Percentiles rank a stretch among this genome's conserved stretches.
Evolutionary conservation across 768 basidiomycete species (phyloP).

Genomic region (Tephrocybe sp.): DNA sequence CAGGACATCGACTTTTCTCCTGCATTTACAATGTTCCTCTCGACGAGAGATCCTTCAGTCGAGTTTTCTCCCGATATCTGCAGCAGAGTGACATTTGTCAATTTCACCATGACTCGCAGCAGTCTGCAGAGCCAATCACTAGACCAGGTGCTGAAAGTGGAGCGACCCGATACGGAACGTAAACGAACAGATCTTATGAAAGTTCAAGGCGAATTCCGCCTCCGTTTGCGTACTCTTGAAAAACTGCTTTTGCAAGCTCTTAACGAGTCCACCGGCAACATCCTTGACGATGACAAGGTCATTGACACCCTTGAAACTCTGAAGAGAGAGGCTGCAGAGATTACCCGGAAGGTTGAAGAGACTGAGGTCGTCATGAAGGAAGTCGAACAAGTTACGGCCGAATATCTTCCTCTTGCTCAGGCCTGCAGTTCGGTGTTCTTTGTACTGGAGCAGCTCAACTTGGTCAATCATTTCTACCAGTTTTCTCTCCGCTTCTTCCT

Average conservation of each 20-base stretch:
- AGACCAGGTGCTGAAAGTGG: slow-evolving; percentile 95
- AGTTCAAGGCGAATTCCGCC: slow-evolving; percentile 95
- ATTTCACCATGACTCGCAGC: slow-evolving; percentile 98
- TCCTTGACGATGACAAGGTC: slow-evolving; percentile 98
- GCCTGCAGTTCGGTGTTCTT: slow-evolving; percentile 98
- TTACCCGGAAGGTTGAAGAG: slow-evolving; percentile 93
- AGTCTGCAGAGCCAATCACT: slow-evolving; percentile 98
- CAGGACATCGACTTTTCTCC: slow-evolving; percentile 99
- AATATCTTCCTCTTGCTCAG: slow-evolving; percentile 92
- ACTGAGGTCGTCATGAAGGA: slow-evolving; percentile 95
- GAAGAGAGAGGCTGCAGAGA: slow-evolving; percentile 94
- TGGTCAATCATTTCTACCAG: slow-evolving; percentile 97
- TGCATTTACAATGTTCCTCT: slow-evolving; percentile 99
- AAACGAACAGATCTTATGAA: slow-evolving; percentile 97
- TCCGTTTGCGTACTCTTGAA: slow-evolving; percentile 89
- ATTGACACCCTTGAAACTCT: slow-evolving; percentile 94
- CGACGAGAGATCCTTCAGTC: slow-evolving; percentile 94
- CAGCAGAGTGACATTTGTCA: slow-evolving; percentile 94
- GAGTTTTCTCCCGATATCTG: slow-evolving; percentile 99
- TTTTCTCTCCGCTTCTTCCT: slow-evolving; percentile 98
- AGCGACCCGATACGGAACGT: slow-evolving; percentile 93
- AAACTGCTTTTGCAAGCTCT: slow-evolving; percentile 90
- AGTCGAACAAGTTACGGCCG: slow-evolving; percentile 92
- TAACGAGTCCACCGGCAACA: slow-evolving; percentile 96
- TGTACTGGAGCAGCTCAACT: slow-evolving; percentile 90